These are phyloP conservation scores for Saussurea involucrata DNA, from an alignment of 129 eudicot species.

Conservation along the genomic window DNA sequence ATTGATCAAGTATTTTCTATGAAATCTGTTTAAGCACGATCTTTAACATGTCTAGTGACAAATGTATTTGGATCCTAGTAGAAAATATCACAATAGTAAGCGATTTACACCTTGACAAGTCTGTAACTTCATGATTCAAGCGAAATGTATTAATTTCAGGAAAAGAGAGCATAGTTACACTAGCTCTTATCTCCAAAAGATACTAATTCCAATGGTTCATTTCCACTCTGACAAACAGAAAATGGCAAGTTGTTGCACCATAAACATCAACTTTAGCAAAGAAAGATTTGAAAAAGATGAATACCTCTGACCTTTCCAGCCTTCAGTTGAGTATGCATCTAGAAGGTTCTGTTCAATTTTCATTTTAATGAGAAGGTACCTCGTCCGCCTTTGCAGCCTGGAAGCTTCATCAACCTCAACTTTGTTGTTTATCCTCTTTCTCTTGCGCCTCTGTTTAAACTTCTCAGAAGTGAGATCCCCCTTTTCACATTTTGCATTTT, in stretches of 20 bases:
- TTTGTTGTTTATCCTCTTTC: constrained; percentile 39
- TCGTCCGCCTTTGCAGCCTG: constrained; percentile 73
- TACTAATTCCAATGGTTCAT: not conserved
- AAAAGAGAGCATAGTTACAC: not conserved
- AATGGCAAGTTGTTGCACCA: not conserved
- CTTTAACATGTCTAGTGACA: not conserved
- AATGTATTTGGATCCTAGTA: not conserved
- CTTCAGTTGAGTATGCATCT: constrained; percentile 94
- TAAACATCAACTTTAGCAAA: constrained; percentile 8
- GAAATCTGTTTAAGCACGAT: not conserved
- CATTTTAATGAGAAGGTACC: constrained; percentile 78
- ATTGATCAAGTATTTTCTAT: not conserved
- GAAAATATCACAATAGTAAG: not conserved
- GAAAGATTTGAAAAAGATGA: not conserved
- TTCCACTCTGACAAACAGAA: not conserved
- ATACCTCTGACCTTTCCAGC: constrained; percentile 99
- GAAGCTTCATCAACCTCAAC: constrained; percentile 74
- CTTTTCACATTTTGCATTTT: constrained; percentile 25
- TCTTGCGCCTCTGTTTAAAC: constrained; percentile 42
- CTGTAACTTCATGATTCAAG: not conserved
- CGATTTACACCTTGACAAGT: constrained; percentile 3
- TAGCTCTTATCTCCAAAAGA: not conserved
- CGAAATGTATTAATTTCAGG: not conserved
- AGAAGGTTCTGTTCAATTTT: constrained; percentile 90
- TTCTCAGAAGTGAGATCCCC: constrained; percentile 28